A percentile compares a stretch with the other conserved stretches of the same genome.
phyloP scores from a whole-genome alignment of 768 basidiomycete species.

The Tulasnella sp. region DNA sequence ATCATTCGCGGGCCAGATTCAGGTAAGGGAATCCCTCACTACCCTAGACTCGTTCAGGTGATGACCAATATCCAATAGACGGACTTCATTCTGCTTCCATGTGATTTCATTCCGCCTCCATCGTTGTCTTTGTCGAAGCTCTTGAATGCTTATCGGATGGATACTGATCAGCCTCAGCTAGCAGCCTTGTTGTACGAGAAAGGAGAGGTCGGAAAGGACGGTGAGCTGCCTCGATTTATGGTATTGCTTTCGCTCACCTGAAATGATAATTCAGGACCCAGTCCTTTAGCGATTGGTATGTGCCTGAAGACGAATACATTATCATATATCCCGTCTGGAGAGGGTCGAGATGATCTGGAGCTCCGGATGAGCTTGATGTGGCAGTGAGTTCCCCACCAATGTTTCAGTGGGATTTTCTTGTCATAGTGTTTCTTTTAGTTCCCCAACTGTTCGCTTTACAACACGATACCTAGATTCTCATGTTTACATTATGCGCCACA shows the following conservation, averaged over 20 bases:
- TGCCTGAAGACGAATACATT: slow-evolving; percentile 53
- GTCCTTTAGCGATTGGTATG: slow-evolving; percentile 45
- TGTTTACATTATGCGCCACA: slow-evolving; percentile 73
- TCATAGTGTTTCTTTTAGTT: not conserved
- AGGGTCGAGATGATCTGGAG: slow-evolving; percentile 59
- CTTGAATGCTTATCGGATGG: slow-evolving; percentile 71
- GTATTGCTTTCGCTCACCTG: not conserved
- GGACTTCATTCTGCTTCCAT: slow-evolving; percentile 83
- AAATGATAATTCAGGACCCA: slow-evolving; percentile 16
- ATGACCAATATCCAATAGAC: slow-evolving; percentile 23
- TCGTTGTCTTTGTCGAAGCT: slow-evolving; percentile 54
- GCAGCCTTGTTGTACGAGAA: slow-evolving; percentile 30
- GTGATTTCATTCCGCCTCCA: slow-evolving; percentile 76
- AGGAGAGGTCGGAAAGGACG: slow-evolving; percentile 16
- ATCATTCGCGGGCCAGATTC: slow-evolving; percentile 62
- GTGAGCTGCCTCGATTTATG: not conserved
- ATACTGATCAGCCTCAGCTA: slow-evolving; percentile 45
- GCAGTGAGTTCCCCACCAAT: slow-evolving; percentile 32
- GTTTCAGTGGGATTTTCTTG: not conserved
- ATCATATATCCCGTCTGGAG: slow-evolving; percentile 57
- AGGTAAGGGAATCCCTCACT: slow-evolving; percentile 25
- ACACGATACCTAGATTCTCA: slow-evolving; percentile 60
- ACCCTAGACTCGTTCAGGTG: not conserved
- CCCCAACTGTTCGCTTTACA: slow-evolving; percentile 27
- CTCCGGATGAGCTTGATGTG: slow-evolving; percentile 63